These are phyloP conservation scores for Geotrichum bryndzae DNA, from an alignment of 1,139 yeast genomes.

Conservation along the genomic window DNA sequence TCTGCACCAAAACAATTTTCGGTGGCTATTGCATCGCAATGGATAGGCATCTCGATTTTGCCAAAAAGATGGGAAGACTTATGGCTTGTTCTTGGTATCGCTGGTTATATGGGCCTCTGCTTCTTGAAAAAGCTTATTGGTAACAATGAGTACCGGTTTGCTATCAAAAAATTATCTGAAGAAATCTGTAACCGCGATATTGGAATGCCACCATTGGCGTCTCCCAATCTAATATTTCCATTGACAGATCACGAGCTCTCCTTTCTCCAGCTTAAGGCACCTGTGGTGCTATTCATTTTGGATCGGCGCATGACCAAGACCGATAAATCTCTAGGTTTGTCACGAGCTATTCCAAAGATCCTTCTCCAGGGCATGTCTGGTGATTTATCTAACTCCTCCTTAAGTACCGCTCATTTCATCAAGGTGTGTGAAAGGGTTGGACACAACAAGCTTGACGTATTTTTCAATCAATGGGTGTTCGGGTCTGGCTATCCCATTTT, in stretches of 20 bases:
- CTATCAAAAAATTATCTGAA: constrained; percentile 60
- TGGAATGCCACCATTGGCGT: constrained; percentile 75
- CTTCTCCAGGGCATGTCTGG: constrained; percentile 95
- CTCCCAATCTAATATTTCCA: constrained; percentile 62
- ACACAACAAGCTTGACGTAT: constrained; percentile 71
- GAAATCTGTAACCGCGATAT: constrained; percentile 65
- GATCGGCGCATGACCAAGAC: constrained; percentile 95
- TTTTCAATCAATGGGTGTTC: constrained; percentile 90
- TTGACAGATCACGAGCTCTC: constrained; percentile 56
- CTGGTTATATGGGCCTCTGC: constrained; percentile 74
- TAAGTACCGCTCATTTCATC: constrained; percentile 81
- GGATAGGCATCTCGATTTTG: constrained; percentile 90
- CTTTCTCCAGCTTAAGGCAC: constrained; percentile 73
- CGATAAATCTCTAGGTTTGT: constrained; percentile 85
- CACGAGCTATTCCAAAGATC: constrained; percentile 85
- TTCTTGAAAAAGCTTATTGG: constrained; percentile 73
- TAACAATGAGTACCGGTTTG: constrained; percentile 68
- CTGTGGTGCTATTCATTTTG: constrained; percentile 73
- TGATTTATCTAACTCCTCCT: constrained; percentile 70
- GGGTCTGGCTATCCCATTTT: constrained; percentile 88
- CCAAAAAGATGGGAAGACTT: constrained; percentile 75
- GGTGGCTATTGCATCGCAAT: constrained; percentile 73
- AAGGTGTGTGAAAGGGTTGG: constrained; percentile 91
- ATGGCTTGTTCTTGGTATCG: constrained; percentile 90
- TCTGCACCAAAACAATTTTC: constrained; percentile 62